Conservation (phyloP, 495 filamentous ascomycete genomes). For the Podospora didyma region DNA sequence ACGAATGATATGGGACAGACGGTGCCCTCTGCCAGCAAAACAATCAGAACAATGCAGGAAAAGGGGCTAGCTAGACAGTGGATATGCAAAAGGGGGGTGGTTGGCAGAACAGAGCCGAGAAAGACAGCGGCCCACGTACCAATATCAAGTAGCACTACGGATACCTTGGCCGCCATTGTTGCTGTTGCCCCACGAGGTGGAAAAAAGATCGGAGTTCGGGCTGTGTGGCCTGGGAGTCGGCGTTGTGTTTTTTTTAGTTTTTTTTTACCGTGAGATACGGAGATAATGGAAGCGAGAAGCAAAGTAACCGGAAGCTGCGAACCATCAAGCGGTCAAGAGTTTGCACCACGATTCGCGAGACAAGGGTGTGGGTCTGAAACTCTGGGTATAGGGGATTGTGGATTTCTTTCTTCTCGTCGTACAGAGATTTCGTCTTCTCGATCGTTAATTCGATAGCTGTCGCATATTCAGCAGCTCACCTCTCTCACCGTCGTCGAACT, state of each 20-base stretch:
- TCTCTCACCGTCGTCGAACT: conserved; percentile 2
- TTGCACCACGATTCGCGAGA: too few species aligned
- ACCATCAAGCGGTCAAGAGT: conserved; percentile 25
- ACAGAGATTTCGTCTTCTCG: conserved; percentile 13
- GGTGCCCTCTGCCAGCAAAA: conserved; percentile 54
- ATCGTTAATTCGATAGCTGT: conserved; percentile 8
- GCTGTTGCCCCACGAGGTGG: background rate
- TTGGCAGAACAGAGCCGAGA: background rate
- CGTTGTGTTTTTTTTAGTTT: background rate
- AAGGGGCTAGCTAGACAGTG: background rate
- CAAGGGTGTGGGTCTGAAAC: background rate
- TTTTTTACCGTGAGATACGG: background rate
- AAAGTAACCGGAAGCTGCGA: conserved; percentile 15
- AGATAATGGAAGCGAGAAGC: background rate
- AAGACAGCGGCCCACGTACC: conserved; percentile 30
- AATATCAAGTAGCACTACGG: conserved; percentile 47
- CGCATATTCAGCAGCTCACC: background rate
- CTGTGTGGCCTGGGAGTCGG: background rate
- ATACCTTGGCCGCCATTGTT: conserved; percentile 23
- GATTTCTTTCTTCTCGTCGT: background rate
- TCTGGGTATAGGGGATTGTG: too few species aligned
- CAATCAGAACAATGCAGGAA: conserved; percentile 26
- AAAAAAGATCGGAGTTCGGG: background rate
- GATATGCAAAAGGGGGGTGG: background rate
- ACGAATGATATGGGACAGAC: conserved; percentile 70